Conservation (phyloP, 108 stramenopile species). For the Cyclostephanos tholiformis region DNA sequence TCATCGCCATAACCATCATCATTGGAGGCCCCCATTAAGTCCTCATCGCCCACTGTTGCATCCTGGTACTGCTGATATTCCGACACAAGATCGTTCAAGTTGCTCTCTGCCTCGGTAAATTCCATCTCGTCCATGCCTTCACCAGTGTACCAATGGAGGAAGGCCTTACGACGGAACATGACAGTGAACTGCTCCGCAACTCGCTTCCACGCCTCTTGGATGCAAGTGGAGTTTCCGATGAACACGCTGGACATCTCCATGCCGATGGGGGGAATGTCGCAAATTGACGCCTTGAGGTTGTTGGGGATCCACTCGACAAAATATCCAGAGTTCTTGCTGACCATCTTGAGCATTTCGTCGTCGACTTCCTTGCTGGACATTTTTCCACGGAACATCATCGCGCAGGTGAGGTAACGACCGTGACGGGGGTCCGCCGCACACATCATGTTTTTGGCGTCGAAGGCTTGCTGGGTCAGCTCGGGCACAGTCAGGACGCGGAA, state of each 20-base stretch:
- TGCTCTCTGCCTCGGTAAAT: constrained; percentile 87
- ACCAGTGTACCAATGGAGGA: constrained; percentile 86
- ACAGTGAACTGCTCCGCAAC: constrained; percentile 85
- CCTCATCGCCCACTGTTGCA: constrained; percentile 82
- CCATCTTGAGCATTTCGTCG: constrained; percentile 86
- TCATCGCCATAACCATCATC: constrained; percentile 36
- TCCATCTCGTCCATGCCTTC: constrained; percentile 89
- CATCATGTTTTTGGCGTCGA: constrained; percentile 87
- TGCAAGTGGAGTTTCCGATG: constrained; percentile 80
- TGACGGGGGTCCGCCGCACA: constrained; percentile 79
- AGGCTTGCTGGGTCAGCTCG: constrained; percentile 74
- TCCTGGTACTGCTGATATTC: constrained; percentile 94
- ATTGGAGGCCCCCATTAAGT: constrained; percentile 43
- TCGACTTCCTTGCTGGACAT: constrained; percentile 81
- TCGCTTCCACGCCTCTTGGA: constrained; percentile 85
- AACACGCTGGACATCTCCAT: constrained; percentile 76
- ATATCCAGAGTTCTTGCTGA: constrained; percentile 89
- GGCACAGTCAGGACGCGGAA: constrained; percentile 78
- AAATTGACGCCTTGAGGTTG: constrained; percentile 90
- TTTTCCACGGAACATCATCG: constrained; percentile 70
- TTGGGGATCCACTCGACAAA: constrained; percentile 94
- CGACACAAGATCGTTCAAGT: constrained; percentile 83
- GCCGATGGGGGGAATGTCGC: constrained; percentile 84
- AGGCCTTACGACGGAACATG: constrained; percentile 92
- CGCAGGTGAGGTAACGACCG: constrained; percentile 75